phyloP scores from a whole-genome alignment of 768 basidiomycete genomes.

The Nevesoporus exiguus region DNA sequence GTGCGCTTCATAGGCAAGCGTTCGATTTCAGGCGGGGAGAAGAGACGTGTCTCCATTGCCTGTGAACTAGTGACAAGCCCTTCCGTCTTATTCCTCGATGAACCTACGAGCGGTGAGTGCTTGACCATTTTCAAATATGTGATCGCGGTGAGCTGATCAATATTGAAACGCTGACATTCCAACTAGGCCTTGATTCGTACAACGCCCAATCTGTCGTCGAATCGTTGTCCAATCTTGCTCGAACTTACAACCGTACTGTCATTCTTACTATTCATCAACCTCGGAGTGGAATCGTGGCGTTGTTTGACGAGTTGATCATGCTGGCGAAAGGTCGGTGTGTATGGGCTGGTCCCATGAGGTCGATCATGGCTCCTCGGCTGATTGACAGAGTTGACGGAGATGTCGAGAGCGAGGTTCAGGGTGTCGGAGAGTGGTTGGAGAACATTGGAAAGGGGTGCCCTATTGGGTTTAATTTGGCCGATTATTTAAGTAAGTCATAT shows the following conservation, averaged over 20 bases:
- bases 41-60: slow-evolving; percentile 93
- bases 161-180: not conserved
- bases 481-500: slow-evolving; percentile 79
- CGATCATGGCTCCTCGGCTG: slow-evolving; percentile 4
- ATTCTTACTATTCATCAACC: slow-evolving; percentile 99
- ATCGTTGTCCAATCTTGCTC: slow-evolving; percentile 77
- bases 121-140: not conserved
- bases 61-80: slow-evolving; percentile 98
- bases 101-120: slow-evolving; percentile 86
- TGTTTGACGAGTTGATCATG: slow-evolving; percentile 90
- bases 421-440: slow-evolving; percentile 61
- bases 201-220: slow-evolving; percentile 96
- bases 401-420: slow-evolving; percentile 19
- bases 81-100: slow-evolving; percentile 93
- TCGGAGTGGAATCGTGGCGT: slow-evolving; percentile 91
- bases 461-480: slow-evolving; percentile 93
- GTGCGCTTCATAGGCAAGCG: slow-evolving; percentile 55
- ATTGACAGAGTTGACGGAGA: slow-evolving; percentile 6
- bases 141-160: slow-evolving; percentile 1
- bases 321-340: slow-evolving; percentile 72
- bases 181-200: slow-evolving; percentile 82
- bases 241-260: slow-evolving; percentile 89
- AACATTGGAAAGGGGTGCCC: slow-evolving; percentile 83
- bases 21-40: slow-evolving; percentile 96
- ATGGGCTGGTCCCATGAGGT: slow-evolving; percentile 31